Evolutionary conservation across 2,329 filamentous ascomycete genomes (phyloP), one percentile per base, ranked within the genome.

Genomic region (Neopestalotiopsis sp.): DNA sequence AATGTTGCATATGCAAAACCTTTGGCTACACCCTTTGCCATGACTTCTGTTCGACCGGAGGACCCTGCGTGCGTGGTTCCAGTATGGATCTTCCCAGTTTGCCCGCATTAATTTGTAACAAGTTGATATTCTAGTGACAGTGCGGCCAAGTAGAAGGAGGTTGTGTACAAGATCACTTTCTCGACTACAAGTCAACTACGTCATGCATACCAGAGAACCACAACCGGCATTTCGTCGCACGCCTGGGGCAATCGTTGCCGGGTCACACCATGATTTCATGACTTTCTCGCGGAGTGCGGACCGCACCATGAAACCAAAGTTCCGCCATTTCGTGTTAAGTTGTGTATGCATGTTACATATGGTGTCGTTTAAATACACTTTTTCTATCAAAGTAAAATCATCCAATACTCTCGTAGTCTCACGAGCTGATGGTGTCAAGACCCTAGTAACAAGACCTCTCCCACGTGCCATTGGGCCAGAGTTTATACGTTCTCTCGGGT

Each of bases 1-100:
- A 88, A 79, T 1, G 85, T 87, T 20, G 83, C 81, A 74, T 85
- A 88, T 3, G 83, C 83, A 53, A 61, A 69, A 9, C 67, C 61
- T 38, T 73, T 73, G 17, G 67, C 61, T 40, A 20, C 38, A 10
- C 10, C 28, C 13, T 65, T 34, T 24, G 38, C 32, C 62, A 65
- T 65, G 17, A 12, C 12, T 34, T 17, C 7, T 20, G 59, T 61
- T 61, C 34, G 59, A 34, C 12, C 12, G 13, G n/a, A n/a, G 32
- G 57, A 59, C 24, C 24, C 57, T 59, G 57, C 30, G 45, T 53
- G 17, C 45, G 20, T 38, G 24, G 10, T 38, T 10, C 7, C 20
- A 53, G 45, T 7, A 30, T 12, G 32, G 45, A 62, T 59, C 14
- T 62, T 45, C 56, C 30, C 17, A 30, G 57, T 53, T 38, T 53